Evolutionary conservation across 73 alveolate genomes (phyloP).

Genomic region (Blepharisma stoltei): DNA sequence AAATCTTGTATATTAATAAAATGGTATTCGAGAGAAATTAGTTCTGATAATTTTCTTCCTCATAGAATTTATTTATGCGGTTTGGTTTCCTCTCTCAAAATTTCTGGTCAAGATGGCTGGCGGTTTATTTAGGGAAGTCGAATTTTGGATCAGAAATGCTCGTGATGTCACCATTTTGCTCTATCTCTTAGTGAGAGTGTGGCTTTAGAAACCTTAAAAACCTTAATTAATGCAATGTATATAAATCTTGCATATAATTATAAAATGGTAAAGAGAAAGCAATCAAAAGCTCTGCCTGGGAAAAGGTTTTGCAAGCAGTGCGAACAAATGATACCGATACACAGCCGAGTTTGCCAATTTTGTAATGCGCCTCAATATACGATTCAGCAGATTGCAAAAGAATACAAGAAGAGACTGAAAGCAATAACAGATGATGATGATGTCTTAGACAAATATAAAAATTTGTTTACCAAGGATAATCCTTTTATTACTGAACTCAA

Average conservation of each 20-base stretch:
- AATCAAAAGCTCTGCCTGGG: conserved; percentile 4
- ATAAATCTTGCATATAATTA: not conserved
- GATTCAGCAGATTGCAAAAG: conserved; percentile 10
- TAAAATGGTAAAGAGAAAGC: conserved; percentile 8
- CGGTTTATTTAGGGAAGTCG: too few relatives aligned
- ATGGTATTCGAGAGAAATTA: too few relatives aligned
- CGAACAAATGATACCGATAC: not conserved
- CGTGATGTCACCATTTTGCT: too few relatives aligned
- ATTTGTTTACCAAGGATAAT: not conserved
- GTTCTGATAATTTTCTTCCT: too few relatives aligned
- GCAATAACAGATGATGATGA: not conserved
- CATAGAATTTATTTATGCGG: too few relatives aligned
- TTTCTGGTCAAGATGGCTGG: too few relatives aligned
- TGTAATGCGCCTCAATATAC: conserved; percentile 27
- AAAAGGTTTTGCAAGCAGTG: conserved; percentile 17
- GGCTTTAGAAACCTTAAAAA: too few relatives aligned
- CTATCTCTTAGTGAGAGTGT: too few relatives aligned
- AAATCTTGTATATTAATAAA: too few relatives aligned
- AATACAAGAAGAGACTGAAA: conserved; percentile 17
- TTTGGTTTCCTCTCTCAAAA: too few relatives aligned
- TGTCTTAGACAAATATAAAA: not conserved
- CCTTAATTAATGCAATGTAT: too few relatives aligned
- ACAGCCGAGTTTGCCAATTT: conserved; percentile 23
- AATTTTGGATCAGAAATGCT: too few relatives aligned
- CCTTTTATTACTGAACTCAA: not conserved